A percentile compares a stretch with the other conserved stretches of the same genome.
Evolutionary conservation across 768 basidiomycete species (phyloP).

Genomic region (Lactarius hatsudake): DNA sequence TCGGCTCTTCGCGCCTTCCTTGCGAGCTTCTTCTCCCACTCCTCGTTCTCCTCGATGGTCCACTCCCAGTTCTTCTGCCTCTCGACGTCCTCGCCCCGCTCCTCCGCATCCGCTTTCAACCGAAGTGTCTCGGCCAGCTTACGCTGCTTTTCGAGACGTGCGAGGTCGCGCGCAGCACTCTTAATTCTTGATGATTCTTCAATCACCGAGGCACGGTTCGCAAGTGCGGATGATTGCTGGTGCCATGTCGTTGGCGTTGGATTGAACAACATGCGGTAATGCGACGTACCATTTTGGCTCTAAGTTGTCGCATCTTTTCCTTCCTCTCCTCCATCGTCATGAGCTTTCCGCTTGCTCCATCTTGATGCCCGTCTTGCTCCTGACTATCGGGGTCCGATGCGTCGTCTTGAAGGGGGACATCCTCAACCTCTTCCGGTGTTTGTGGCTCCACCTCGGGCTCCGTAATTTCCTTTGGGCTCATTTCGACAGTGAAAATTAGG

Average conservation of each 20-base stretch:
- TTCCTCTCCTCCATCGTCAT: conserved; percentile 29
- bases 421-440: conserved; percentile 13
- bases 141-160: conserved; percentile 83
- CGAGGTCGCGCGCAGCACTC: conserved; percentile 72
- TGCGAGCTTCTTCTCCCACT: conserved; percentile 90
- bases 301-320: conserved; percentile 22
- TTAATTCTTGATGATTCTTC: conserved; percentile 81
- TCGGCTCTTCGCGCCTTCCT: conserved; percentile 82
- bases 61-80: conserved; percentile 93
- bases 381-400: background rate
- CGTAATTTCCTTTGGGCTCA: conserved; percentile 1
- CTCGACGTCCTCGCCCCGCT: conserved; percentile 88
- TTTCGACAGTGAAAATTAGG: background rate
- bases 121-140: conserved; percentile 87
- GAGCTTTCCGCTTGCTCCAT: background rate
- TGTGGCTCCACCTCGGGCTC: background rate
- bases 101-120: conserved; percentile 83
- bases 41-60: conserved; percentile 92
- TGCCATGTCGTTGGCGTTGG: background rate
- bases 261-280: background rate
- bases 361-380: background rate
- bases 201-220: conserved; percentile 82
- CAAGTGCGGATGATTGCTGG: conserved; percentile 75
- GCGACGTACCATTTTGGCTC: conserved; percentile 21
- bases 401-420: conserved; percentile 6